phyloP scores from a whole-genome alignment of 31 red algal genomes.

The Odonthalia washingtoniensis region DNA sequence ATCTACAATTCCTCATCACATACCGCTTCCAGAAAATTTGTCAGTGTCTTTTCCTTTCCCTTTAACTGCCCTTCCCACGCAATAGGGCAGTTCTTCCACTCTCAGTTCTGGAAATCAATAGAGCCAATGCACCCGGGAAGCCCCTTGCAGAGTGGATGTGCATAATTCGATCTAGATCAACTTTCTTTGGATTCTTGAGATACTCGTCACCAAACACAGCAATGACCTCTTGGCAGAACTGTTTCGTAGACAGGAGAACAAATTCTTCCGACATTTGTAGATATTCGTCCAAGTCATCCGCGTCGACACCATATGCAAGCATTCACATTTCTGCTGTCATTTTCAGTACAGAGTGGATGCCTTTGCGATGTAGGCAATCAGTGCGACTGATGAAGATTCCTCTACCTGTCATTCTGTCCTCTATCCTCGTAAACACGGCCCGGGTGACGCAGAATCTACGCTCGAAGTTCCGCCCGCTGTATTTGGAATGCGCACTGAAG shows the following conservation, averaged over 20 bases:
- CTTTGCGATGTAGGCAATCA: background rate
- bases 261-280: background rate
- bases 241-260: conserved; percentile 1
- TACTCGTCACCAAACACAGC: background rate
- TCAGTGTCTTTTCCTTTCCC: conserved; percentile 12
- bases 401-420: background rate
- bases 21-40: background rate
- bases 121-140: background rate
- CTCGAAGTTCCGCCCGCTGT: too few relatives aligned
- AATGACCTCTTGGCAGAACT: background rate
- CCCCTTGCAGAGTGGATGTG: background rate
- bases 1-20: conserved; percentile 24
- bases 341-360: background rate
- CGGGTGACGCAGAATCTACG: background rate
- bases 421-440: background rate
- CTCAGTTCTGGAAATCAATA: background rate
- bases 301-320: too few relatives aligned
- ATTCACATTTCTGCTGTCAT: background rate
- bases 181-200: background rate
- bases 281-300: background rate
- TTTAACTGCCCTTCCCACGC: background rate
- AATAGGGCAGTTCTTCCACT: too few relatives aligned
- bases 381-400: too few relatives aligned
- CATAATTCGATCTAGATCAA: background rate
- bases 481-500: too few relatives aligned